A percentile compares a stretch with the other conserved stretches of the same genome.
phyloP scores from a whole-genome alignment of 1,284 basidiomycete species.

The Volvariella surrecta region DNA sequence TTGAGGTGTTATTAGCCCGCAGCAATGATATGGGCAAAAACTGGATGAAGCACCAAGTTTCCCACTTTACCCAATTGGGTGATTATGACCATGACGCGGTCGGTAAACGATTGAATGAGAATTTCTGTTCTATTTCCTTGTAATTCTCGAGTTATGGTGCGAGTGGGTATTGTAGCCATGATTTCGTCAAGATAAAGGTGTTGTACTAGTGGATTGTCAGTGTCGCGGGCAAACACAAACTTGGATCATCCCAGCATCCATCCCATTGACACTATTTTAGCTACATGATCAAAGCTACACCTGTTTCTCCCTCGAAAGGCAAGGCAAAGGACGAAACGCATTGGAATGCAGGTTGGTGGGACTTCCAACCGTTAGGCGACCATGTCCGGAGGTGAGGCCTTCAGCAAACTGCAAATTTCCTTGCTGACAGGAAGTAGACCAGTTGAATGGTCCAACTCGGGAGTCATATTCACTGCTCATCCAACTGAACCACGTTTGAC shows the following conservation, averaged over 20 bases:
- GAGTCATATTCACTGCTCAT: constrained; percentile 60
- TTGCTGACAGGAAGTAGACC: constrained; percentile 35
- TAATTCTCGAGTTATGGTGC: constrained; percentile 37
- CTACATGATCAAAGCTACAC: constrained; percentile 16
- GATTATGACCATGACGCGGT: constrained; percentile 73
- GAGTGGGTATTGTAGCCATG: constrained; percentile 19
- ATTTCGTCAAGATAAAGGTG: no score
- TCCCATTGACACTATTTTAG: no score
- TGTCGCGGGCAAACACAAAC: no score
- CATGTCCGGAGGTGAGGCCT: constrained; percentile 38
- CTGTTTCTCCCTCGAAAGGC: constrained; percentile 40
- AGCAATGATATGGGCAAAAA: constrained; percentile 5
- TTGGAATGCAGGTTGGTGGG: constrained; percentile 68
- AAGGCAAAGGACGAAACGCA: constrained; percentile 45
- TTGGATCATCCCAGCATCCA: no score
- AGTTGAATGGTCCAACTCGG: constrained; percentile 59
- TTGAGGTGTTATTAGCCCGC: constrained; percentile 8
- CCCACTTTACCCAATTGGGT: constrained; percentile 88
- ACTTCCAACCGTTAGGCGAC: constrained; percentile 53
- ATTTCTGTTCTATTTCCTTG: constrained; percentile 63
- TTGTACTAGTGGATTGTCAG: no score
- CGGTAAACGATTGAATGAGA: constrained; percentile 69
- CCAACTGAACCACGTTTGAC: constrained; percentile 47
- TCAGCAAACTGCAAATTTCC: constrained; percentile 5
- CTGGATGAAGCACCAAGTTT: constrained; percentile 50